Evolutionary conservation across 352 stramenopile genomes (phyloP).

Genomic region (Thraustochytrium striatum): DNA sequence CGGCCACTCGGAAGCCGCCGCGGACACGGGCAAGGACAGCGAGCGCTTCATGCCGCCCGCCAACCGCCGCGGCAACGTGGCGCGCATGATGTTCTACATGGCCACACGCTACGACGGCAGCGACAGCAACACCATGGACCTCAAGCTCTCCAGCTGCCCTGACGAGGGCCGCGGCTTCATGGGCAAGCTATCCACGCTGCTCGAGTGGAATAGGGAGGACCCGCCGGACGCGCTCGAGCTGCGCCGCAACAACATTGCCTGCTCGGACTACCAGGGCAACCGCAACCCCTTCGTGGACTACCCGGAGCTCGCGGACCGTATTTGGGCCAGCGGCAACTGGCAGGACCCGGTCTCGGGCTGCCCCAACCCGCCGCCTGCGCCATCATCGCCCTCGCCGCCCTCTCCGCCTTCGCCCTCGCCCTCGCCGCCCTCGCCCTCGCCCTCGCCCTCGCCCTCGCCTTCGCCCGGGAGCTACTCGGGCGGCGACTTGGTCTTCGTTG

Average conservation of each 20-base stretch:
- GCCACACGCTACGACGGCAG: constrained; percentile 6
- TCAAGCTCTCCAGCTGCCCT: background rate
- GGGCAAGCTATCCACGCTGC: constrained; percentile 37
- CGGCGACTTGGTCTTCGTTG: background rate
- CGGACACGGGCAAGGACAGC: background rate
- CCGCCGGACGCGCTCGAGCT: constrained; percentile 56
- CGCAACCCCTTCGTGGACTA: constrained; percentile 68
- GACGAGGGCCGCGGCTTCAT: background rate
- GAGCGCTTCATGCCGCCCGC: background rate
- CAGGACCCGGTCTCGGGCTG: background rate
- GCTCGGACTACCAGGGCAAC: constrained; percentile 63
- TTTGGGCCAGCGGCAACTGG: constrained; percentile 3
- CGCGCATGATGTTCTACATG: constrained; percentile 18
- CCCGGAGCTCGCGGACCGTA: constrained; percentile 58
- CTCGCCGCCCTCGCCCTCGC: background rate
- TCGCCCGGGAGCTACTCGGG: background rate
- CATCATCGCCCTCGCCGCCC: background rate
- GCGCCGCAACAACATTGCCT: constrained; percentile 59
- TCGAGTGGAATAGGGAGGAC: constrained; percentile 64
- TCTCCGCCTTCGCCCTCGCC: background rate
- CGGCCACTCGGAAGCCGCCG: background rate
- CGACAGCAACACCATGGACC: background rate
- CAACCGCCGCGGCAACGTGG: background rate
- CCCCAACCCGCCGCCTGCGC: background rate
- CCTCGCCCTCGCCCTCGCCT: background rate